Conservation (phyloP, 176 grass and related monocot genomes). For the Coix lacrymajobi region DNA sequence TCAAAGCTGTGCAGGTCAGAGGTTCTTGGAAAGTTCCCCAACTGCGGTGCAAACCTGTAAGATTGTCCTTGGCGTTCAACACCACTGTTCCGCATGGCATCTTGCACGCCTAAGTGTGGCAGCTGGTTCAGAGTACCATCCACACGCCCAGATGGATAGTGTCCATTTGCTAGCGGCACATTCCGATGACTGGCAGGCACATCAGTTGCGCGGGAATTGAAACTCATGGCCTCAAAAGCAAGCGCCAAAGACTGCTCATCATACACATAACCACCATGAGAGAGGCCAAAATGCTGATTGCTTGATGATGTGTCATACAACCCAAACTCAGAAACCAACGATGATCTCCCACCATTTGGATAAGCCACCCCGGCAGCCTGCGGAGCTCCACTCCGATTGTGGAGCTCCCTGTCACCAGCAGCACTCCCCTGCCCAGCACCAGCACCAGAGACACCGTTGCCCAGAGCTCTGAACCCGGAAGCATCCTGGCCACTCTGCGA, state of each 20-base stretch:
- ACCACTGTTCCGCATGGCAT: constrained; percentile 3
- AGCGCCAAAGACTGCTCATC: constrained; percentile 44
- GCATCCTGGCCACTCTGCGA: constrained; percentile 14
- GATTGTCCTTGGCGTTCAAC: constrained; percentile 19
- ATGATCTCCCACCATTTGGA: neutral
- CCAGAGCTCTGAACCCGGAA: constrained; percentile 26
- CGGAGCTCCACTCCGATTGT: neutral
- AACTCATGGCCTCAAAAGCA: constrained; percentile 43
- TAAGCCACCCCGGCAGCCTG: neutral
- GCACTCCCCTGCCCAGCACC: neutral
- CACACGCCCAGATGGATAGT: neutral
- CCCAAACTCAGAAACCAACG: neutral
- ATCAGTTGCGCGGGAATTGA: constrained; percentile 24
- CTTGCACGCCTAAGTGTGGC: too few species aligned
- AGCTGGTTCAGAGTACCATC: neutral
- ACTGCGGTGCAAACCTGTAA: neutral
- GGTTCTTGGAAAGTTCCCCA: constrained; percentile 24
- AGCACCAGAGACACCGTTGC: constrained; percentile 4
- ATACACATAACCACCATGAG: constrained; percentile 4
- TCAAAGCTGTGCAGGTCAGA: neutral
- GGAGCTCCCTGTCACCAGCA: constrained; percentile 2
- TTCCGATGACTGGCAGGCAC: neutral
- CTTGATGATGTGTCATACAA: constrained; percentile 12
- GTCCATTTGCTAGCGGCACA: constrained; percentile 18
- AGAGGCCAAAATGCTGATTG: constrained; percentile 10